These are phyloP conservation scores for Phytophthora meadii DNA, from an alignment of 352 stramenopile species.

Conservation along the genomic window DNA sequence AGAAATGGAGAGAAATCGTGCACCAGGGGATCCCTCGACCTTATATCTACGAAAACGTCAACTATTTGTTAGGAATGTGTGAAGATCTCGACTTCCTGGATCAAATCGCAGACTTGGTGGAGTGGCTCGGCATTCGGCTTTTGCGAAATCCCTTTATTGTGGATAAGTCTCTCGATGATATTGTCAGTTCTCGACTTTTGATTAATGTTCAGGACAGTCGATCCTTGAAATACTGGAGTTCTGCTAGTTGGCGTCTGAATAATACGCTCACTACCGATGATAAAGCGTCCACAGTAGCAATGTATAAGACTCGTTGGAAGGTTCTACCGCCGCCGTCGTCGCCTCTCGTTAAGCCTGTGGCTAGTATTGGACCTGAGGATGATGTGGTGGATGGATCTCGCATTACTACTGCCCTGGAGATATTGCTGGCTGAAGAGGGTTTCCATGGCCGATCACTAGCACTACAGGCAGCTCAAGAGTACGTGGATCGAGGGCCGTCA, in stretches of 20 bases:
- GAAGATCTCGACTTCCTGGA: conserved; percentile 67
- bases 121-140: conserved; percentile 65
- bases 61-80: conserved; percentile 66
- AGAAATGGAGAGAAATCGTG: conserved; percentile 45
- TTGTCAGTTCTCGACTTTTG: conserved; percentile 20
- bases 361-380: conserved; percentile 55
- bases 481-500: conserved; percentile 20
- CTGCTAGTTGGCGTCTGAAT: conserved; percentile 28
- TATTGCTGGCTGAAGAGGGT: conserved; percentile 61
- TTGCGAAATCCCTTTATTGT: conserved; percentile 66
- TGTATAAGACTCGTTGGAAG: conserved; percentile 12
- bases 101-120: conserved; percentile 37
- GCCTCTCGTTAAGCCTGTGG: conserved; percentile 49
- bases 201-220: conserved; percentile 23
- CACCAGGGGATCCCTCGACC: conserved; percentile 44
- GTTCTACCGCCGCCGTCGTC: conserved; percentile 21
- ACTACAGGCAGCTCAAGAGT: conserved; percentile 20
- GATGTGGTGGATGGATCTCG: conserved; percentile 52
- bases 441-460: conserved; percentile 41
- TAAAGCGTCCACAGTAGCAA: not conserved
- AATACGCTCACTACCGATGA: not conserved
- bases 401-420: conserved; percentile 33
- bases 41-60: conserved; percentile 46
- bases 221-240: conserved; percentile 40
- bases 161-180: conserved; percentile 40